Conservation (phyloP, 345 rosid species). For the Aquilaria yunnanensis region DNA sequence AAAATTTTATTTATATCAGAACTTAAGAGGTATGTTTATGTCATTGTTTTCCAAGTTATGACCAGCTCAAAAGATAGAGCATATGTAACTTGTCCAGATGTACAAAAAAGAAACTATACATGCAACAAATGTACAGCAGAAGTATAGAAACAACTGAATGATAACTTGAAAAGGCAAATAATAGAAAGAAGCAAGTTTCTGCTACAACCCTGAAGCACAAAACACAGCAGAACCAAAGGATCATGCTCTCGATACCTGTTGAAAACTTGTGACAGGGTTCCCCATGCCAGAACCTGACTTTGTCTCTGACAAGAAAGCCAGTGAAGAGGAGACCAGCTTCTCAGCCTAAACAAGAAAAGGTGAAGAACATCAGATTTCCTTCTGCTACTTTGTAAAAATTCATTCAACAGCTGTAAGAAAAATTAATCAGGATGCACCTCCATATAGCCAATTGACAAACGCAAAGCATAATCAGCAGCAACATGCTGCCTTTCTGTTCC, state of each 20-base stretch:
- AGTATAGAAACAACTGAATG: too few relatives aligned
- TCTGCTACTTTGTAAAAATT: neutral
- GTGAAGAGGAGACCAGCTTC: constrained; percentile 72
- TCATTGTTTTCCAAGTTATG: too few relatives aligned
- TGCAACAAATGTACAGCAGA: too few relatives aligned
- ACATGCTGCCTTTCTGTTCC: constrained; percentile 95
- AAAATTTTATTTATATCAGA: too few relatives aligned
- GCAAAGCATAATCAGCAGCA: constrained; percentile 91
- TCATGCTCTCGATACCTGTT: constrained; percentile 43
- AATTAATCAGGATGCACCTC: constrained; percentile 44
- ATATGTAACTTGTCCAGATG: too few relatives aligned
- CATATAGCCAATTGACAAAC: constrained; percentile 73
- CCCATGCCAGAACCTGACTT: constrained; percentile 34
- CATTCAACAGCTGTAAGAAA: constrained; percentile 6
- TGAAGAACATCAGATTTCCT: constrained; percentile 9
- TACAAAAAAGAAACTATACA: too few relatives aligned
- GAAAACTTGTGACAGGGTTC: constrained; percentile 37
- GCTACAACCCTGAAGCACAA: constrained; percentile 1
- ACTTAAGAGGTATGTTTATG: too few relatives aligned
- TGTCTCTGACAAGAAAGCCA: constrained; percentile 50
- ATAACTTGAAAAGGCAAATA: too few relatives aligned
- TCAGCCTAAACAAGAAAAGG: constrained; percentile 53
- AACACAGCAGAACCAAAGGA: neutral
- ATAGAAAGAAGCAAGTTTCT: neutral
- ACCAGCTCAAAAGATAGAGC: too few relatives aligned